Percentiles rank a stretch among this genome's conserved stretches.
phyloP scores from a whole-genome alignment of 176 grass and related monocot genomes.

The Dendrocalamus sinicus region DNA sequence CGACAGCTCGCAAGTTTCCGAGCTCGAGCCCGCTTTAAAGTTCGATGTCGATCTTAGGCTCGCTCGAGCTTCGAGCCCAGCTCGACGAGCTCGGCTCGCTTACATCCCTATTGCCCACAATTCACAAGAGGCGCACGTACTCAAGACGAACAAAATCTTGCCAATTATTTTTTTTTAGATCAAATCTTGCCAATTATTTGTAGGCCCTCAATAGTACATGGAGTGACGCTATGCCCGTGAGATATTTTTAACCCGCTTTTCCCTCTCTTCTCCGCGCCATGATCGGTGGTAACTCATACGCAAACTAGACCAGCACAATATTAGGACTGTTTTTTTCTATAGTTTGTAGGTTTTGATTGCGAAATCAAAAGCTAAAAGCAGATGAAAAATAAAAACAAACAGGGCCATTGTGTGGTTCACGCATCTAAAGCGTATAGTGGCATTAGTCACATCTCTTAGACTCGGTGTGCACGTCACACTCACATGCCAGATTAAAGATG shows the following conservation, averaged over 20 bases:
- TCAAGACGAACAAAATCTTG: conserved; percentile 25
- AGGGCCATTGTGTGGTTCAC: neutral
- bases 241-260: conserved; percentile 11
- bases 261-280: neutral
- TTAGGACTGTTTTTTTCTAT: too few relatives aligned
- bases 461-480: conserved; percentile 24
- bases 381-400: too few relatives aligned
- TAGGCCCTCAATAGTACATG: conserved; percentile 2
- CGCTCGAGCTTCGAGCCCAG: too few relatives aligned
- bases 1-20: too few relatives aligned
- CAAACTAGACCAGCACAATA: neutral
- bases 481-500: neutral
- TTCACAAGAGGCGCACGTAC: conserved; percentile 14
- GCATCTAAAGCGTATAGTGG: neutral
- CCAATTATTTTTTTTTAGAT: conserved; percentile 49
- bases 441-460: conserved; percentile 15
- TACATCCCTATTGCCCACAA: too few relatives aligned
- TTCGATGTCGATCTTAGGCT: too few relatives aligned
- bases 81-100: too few relatives aligned
- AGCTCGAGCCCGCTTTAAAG: too few relatives aligned
- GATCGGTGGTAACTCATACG: conserved; percentile 27
- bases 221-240: neutral
- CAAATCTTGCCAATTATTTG: conserved; percentile 36
- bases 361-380: too few relatives aligned
- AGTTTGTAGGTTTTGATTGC: too few relatives aligned